These are phyloP conservation scores for Larix sibirica DNA, from an alignment of 83 land plant species.

Conservation along the genomic window DNA sequence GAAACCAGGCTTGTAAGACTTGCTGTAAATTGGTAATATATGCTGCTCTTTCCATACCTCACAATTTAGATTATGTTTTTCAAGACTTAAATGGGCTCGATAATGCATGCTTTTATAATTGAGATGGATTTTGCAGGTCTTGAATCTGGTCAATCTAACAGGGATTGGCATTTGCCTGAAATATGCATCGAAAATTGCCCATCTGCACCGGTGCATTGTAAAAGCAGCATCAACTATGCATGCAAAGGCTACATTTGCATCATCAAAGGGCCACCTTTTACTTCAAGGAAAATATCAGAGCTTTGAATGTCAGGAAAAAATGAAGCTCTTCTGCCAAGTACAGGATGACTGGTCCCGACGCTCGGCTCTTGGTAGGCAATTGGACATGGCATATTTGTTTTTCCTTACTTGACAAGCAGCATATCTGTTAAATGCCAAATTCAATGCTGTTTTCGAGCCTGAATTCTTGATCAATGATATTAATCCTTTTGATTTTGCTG, in stretches of 20 bases:
- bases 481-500: not conserved
- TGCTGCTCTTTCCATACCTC: too few relatives aligned
- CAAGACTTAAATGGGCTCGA: too few relatives aligned
- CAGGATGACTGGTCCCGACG: constrained; percentile 29
- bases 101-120: not conserved
- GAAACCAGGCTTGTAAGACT: too few relatives aligned
- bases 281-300: not conserved
- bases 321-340: constrained; percentile 10
- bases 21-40: too few relatives aligned
- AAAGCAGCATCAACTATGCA: constrained; percentile 27
- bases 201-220: constrained; percentile 36
- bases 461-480: too few relatives aligned
- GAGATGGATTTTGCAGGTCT: constrained; percentile 19
- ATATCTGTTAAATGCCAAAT: too few relatives aligned
- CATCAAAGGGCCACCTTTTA: not conserved
- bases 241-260: constrained; percentile 28
- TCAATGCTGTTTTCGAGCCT: too few relatives aligned
- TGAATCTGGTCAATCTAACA: constrained; percentile 27
- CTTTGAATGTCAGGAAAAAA: constrained; percentile 14
- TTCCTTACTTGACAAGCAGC: too few relatives aligned
- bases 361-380: constrained; percentile 27
- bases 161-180: constrained; percentile 31
- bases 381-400: too few relatives aligned
- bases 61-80: too few relatives aligned
- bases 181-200: constrained; percentile 34